phyloP scores from a whole-genome alignment of 805 yeast species.

The Saturnispora halmiae region DNA sequence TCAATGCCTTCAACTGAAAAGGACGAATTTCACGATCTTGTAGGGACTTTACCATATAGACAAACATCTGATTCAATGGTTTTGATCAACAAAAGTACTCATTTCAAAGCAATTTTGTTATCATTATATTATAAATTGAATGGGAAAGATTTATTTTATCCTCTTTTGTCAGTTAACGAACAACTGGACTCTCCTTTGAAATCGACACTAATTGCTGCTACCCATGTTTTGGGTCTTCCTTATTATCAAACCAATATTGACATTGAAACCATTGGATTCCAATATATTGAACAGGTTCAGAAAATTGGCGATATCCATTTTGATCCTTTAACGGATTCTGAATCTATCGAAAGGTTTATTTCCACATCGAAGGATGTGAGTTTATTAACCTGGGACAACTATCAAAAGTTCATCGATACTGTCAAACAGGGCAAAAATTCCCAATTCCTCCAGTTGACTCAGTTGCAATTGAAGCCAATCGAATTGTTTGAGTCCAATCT shows the following conservation, averaged over 20 bases:
- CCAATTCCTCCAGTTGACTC: constrained; percentile 28
- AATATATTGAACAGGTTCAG: constrained; percentile 27
- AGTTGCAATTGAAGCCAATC: constrained; percentile 26
- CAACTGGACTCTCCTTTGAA: constrained; percentile 40
- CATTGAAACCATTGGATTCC: constrained; percentile 42
- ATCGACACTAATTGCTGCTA: constrained; percentile 45
- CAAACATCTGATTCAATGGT: constrained; percentile 46
- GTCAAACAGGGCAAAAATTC: constrained; percentile 23
- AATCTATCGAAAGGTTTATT: constrained; percentile 18
- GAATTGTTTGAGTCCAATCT: constrained; percentile 22
- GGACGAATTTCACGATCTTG: constrained; percentile 24
- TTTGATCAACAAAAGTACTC: constrained; percentile 38
- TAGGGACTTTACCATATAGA: constrained; percentile 40
- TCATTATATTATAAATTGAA: constrained; percentile 42
- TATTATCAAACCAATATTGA: constrained; percentile 41
- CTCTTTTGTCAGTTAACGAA: constrained; percentile 26
- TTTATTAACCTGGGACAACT: constrained; percentile 15
- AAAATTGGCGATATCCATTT: constrained; percentile 48
- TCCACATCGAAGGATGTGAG: constrained; percentile 17
- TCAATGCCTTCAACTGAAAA: constrained; percentile 6
- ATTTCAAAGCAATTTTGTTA: constrained; percentile 38
- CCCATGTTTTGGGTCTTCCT: constrained; percentile 32
- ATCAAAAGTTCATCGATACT: constrained; percentile 16
- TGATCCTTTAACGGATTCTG: constrained; percentile 39
- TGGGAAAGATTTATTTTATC: constrained; percentile 36